Percentiles rank a stretch among this genome's conserved stretches.
These are phyloP conservation scores for Trichoderma citrinoviride DNA, from an alignment of 2,329 filamentous ascomycete species.

Conservation along the genomic window DNA sequence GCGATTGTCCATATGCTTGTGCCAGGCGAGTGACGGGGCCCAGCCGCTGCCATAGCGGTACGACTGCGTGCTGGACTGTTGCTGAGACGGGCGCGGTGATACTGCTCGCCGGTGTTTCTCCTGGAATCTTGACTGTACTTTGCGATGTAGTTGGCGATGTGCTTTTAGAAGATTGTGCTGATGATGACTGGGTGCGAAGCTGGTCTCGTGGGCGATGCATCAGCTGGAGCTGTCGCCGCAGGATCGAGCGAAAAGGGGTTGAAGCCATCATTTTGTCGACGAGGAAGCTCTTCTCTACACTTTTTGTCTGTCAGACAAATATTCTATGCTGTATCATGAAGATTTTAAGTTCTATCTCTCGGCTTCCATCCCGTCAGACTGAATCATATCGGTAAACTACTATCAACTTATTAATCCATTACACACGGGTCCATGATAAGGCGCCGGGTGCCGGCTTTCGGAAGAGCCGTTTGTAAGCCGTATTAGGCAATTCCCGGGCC, in stretches of 20 bases:
- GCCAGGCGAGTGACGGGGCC: constrained; percentile 55
- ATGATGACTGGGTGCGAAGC: constrained; percentile 8
- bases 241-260: constrained; percentile 7
- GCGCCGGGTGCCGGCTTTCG: not conserved
- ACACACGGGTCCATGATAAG: not conserved
- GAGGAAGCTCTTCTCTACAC: too few species aligned
- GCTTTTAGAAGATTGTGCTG: too few species aligned
- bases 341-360: not conserved
- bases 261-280: constrained; percentile 5
- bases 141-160: too few species aligned
- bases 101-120: not conserved
- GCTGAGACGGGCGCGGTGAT: not conserved
- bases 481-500: constrained; percentile 10
- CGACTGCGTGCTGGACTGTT: not conserved
- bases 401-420: not conserved
- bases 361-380: not conserved
- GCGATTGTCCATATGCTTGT: constrained; percentile 65
- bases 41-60: constrained; percentile 52
- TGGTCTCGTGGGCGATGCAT: constrained; percentile 7
- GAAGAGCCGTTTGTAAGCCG: constrained; percentile 15
- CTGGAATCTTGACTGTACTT: not conserved
- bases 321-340: not conserved
- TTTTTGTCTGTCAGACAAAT: not conserved
- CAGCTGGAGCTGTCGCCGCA: constrained; percentile 17
- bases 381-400: not conserved